Evolutionary conservation across 345 rosid genomes (phyloP).

Genomic region (Crucihimalaya himalaica): DNA sequence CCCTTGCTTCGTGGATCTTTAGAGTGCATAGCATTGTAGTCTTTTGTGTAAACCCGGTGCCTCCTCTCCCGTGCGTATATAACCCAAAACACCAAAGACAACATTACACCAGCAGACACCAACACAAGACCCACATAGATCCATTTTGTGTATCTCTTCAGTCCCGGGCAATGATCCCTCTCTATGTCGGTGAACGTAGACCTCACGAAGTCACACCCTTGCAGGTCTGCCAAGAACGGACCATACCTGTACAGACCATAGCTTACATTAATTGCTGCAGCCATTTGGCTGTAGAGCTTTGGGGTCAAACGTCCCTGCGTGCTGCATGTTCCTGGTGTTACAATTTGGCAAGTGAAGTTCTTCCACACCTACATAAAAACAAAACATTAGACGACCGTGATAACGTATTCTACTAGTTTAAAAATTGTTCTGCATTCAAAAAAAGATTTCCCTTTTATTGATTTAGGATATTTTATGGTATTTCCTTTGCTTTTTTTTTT

Average conservation of each 20-base stretch:
- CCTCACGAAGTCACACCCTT: slow-evolving; percentile 80
- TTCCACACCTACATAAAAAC: slow-evolving; percentile 63
- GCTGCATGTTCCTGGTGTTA: slow-evolving; percentile 56
- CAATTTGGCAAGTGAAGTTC: slow-evolving; percentile 53
- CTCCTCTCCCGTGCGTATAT: slow-evolving; percentile 81
- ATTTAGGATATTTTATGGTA: too few species aligned
- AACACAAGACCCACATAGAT: slow-evolving; percentile 75
- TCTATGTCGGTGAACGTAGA: slow-evolving; percentile 65
- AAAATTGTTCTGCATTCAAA: background rate
- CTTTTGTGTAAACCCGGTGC: slow-evolving; percentile 78
- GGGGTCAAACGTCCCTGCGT: slow-evolving; percentile 86
- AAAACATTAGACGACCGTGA: background rate
- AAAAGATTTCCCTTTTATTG: background rate
- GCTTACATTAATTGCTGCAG: slow-evolving; percentile 74
- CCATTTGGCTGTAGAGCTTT: slow-evolving; percentile 58
- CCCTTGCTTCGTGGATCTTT: slow-evolving; percentile 44
- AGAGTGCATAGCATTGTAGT: slow-evolving; percentile 36
- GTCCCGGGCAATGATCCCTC: slow-evolving; percentile 59
- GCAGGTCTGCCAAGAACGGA: slow-evolving; percentile 74
- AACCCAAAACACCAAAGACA: slow-evolving; percentile 90
- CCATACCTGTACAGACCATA: slow-evolving; percentile 70
- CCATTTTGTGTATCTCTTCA: slow-evolving; percentile 63
- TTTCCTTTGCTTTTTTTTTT: too few species aligned
- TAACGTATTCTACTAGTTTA: background rate
- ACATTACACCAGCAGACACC: slow-evolving; percentile 85